Conservation (phyloP, 768 basidiomycete species). For the Russula griseocarnosa region DNA sequence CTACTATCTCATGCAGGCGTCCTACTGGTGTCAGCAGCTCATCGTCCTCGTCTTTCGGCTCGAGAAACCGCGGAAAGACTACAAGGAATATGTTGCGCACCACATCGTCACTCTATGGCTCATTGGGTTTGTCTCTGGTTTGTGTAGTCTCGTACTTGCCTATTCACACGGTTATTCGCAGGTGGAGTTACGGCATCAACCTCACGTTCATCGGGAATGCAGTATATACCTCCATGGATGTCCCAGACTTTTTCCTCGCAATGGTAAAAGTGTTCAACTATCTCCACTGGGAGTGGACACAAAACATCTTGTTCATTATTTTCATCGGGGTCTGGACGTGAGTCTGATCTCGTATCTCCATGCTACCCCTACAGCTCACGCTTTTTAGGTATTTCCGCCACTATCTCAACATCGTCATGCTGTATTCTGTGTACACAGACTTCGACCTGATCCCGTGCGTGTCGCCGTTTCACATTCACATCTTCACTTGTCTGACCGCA, state of each 20-base stretch:
- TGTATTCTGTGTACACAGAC: slow-evolving; percentile 84
- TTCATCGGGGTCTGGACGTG: slow-evolving; percentile 82
- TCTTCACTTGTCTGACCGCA: background rate
- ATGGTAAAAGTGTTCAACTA: slow-evolving; percentile 91
- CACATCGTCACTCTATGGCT: slow-evolving; percentile 95
- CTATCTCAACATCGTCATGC: slow-evolving; percentile 79
- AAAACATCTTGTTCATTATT: slow-evolving; percentile 55
- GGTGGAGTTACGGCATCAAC: slow-evolving; percentile 82
- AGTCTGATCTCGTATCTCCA: slow-evolving; percentile 35
- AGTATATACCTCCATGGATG: slow-evolving; percentile 95
- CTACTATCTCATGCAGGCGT: slow-evolving; percentile 90
- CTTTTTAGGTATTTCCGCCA: slow-evolving; percentile 82
- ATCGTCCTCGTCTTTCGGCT: slow-evolving; percentile 77
- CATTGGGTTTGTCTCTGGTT: slow-evolving; percentile 57
- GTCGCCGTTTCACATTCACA: background rate
- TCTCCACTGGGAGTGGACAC: slow-evolving; percentile 60
- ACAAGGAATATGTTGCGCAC: slow-evolving; percentile 78
- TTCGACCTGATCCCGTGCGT: slow-evolving; percentile 72
- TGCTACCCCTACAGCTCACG: background rate
- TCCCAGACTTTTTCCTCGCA: slow-evolving; percentile 85
- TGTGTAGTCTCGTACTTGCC: background rate
- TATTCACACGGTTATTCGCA: slow-evolving; percentile 33
- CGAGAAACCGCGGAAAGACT: slow-evolving; percentile 95
- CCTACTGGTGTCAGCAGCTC: slow-evolving; percentile 95
- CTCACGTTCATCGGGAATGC: slow-evolving; percentile 86